Conservation (phyloP, 768 basidiomycete species). For the Suillus tomentosus region DNA sequence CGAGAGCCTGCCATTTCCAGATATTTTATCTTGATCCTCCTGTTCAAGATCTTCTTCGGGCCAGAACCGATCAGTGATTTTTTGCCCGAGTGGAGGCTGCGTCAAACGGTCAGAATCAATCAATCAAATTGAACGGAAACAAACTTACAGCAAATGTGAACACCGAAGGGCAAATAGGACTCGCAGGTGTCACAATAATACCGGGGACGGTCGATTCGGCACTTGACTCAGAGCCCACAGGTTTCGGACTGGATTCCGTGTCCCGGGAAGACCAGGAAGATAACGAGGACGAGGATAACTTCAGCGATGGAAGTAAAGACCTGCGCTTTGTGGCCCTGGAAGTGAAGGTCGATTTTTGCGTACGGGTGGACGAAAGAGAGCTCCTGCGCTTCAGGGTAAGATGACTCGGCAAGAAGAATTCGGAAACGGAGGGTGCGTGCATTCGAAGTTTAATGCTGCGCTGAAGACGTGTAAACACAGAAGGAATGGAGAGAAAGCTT, state of each 20-base stretch:
- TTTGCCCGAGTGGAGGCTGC: conserved; percentile 31
- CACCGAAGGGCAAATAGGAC: neutral
- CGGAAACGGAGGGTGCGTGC: neutral
- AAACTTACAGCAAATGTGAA: neutral
- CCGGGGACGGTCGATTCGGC: neutral
- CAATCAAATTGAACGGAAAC: conserved; percentile 6
- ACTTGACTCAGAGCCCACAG: neutral
- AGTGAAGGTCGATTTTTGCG: neutral
- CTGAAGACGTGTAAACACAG: neutral
- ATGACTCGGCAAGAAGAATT: neutral
- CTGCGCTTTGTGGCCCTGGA: neutral
- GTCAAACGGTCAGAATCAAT: conserved; percentile 14
- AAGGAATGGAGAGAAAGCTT: neutral
- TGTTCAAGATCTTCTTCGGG: conserved; percentile 28
- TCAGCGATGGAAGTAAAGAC: neutral
- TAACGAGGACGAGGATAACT: neutral
- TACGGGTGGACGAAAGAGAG: neutral
- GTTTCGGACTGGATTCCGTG: neutral
- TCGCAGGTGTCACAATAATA: neutral
- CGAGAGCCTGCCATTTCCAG: conserved; percentile 10
- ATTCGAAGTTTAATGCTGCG: neutral
- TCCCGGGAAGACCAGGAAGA: neutral
- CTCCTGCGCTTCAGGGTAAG: neutral
- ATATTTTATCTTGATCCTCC: conserved; percentile 22
- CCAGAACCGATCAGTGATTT: conserved; percentile 34